These are phyloP conservation scores for Kappamyces sp. DNA, from an alignment of 192 early-diverging fungal genomes.

Conservation along the genomic window DNA sequence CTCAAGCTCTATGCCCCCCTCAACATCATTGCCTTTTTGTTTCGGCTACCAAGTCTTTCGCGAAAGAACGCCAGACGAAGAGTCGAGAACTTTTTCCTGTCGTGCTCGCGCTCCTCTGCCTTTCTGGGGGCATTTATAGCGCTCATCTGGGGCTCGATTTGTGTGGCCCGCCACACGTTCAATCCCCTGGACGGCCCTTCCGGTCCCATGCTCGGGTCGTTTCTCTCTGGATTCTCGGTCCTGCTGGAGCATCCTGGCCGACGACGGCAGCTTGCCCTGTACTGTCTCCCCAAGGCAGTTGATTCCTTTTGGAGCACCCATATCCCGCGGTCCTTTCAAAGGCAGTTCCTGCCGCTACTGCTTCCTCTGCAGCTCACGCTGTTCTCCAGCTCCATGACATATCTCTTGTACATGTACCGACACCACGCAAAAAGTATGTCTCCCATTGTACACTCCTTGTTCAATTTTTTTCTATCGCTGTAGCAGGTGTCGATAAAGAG, in stretches of 20 bases:
- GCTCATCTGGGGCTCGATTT: background rate
- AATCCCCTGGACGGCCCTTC: background rate
- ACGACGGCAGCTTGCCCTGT: background rate
- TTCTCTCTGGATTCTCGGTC: conserved; percentile 1
- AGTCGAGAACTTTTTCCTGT: background rate
- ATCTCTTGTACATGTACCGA: too few species aligned
- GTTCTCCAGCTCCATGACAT: too few species aligned
- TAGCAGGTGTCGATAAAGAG: too few species aligned
- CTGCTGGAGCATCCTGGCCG: background rate
- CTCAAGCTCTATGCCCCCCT: conserved; percentile 1
- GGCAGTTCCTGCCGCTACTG: background rate
- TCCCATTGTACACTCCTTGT: too few species aligned
- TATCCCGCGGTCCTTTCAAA: background rate
- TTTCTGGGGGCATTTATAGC: conserved; percentile 2
- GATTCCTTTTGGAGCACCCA: background rate
- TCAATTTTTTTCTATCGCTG: too few species aligned
- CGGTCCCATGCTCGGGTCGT: background rate
- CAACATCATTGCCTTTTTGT: background rate
- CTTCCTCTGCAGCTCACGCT: background rate
- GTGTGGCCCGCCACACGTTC: background rate
- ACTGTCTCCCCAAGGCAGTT: background rate
- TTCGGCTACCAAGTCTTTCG: background rate
- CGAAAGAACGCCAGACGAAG: background rate
- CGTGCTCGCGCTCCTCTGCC: background rate
- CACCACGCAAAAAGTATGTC: too few species aligned